Conservation (phyloP, 2,329 filamentous ascomycete genomes). For the Talaromyces sp. region DNA sequence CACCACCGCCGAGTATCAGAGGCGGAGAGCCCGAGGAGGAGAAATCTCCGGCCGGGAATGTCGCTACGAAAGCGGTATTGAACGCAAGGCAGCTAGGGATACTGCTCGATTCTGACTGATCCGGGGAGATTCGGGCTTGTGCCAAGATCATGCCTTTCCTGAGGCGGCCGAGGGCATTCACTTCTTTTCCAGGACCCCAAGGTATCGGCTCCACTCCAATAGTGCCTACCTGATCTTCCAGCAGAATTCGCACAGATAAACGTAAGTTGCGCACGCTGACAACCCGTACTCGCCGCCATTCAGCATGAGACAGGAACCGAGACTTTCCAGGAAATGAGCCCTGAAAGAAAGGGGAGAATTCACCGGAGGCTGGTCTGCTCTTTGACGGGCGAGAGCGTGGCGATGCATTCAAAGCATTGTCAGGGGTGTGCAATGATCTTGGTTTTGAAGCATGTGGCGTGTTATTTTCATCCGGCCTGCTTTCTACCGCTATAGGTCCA, state of each 20-base stretch:
- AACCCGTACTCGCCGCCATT: conserved; percentile 77
- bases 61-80: conserved; percentile 66
- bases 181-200: conserved; percentile 19
- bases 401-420: conserved; percentile 19
- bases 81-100: conserved; percentile 24
- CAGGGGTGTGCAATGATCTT: conserved; percentile 15
- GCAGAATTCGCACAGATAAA: conserved; percentile 70
- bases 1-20: conserved; percentile 50
- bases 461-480: conserved; percentile 51
- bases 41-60: conserved; percentile 60
- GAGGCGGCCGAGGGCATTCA: conserved; percentile 38
- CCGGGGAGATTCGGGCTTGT: conserved; percentile 6
- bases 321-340: conserved; percentile 34
- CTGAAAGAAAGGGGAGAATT: conserved; percentile 29
- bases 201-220: conserved; percentile 61
- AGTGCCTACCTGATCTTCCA: conserved; percentile 81
- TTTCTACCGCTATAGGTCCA: conserved; percentile 61
- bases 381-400: conserved; percentile 21
- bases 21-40: conserved; percentile 42
- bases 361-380: conserved; percentile 31
- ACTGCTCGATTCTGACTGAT: conserved; percentile 37
- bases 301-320: conserved; percentile 54
- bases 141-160: conserved; percentile 80
- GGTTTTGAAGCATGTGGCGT: conserved; percentile 20
- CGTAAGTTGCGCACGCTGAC: conserved; percentile 84